Evolutionary conservation across 1,284 basidiomycete species (phyloP).

Genomic region (Fomitopsis pinicola): DNA sequence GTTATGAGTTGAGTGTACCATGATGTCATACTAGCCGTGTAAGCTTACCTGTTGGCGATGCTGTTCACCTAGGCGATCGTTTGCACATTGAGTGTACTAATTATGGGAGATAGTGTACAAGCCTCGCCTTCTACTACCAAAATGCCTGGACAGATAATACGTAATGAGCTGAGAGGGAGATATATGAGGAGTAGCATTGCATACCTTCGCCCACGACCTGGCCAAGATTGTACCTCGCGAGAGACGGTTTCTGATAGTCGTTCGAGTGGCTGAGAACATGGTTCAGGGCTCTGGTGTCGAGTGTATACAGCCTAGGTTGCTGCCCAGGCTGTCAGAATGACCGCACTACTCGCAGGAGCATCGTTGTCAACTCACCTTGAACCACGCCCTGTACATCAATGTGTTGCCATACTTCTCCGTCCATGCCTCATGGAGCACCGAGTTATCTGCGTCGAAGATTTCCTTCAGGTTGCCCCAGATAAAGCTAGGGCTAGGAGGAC

Average conservation of each 20-base stretch:
- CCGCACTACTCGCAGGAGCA: neutral
- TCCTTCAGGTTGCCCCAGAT: conserved; percentile 52
- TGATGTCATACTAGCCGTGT: neutral
- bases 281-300: conserved; percentile 30
- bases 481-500: conserved; percentile 44
- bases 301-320: conserved; percentile 37
- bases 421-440: conserved; percentile 51
- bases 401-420: conserved; percentile 43
- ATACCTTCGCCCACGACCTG: conserved; percentile 41
- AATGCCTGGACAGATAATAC: neutral
- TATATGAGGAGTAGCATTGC: neutral
- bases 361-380: neutral
- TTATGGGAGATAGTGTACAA: neutral
- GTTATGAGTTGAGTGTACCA: neutral
- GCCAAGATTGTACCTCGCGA: conserved; percentile 30
- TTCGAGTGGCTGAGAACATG: conserved; percentile 27
- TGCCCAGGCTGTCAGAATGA: conserved; percentile 13
- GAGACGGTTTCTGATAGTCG: conserved; percentile 43
- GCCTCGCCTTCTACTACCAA: neutral
- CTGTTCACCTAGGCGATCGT: conserved; percentile 8
- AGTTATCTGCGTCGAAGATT: conserved; percentile 35
- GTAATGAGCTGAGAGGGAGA: neutral
- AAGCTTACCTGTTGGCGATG: conserved; percentile 13
- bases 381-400: conserved; percentile 2
- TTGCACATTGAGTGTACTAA: neutral